A percentile compares a stretch with the other conserved stretches of the same genome.
Evolutionary conservation across 1,284 basidiomycete species (phyloP).

Genomic region (Porodaedalea pini): DNA sequence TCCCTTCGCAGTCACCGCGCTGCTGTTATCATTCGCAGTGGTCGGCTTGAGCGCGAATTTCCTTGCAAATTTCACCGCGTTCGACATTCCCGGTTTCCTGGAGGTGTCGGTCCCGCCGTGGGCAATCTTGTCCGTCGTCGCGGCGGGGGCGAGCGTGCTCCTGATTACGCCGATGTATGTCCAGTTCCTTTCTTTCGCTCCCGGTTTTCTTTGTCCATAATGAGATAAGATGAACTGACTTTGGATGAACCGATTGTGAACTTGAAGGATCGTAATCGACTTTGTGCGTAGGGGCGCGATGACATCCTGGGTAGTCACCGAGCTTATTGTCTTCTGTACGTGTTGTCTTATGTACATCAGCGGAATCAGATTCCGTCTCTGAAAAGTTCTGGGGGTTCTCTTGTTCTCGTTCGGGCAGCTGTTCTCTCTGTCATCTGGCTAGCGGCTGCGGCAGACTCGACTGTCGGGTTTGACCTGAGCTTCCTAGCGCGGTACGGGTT

Average conservation of each 20-base stretch:
- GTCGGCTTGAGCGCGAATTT: constrained; percentile 15
- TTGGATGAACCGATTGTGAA: not conserved
- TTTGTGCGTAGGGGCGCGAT: constrained; percentile 20
- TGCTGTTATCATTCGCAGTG: constrained; percentile 14
- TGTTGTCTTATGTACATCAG: not conserved
- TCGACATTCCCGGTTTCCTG: constrained; percentile 5
- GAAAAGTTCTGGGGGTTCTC: not conserved
- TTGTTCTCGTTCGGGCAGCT: constrained; percentile 1
- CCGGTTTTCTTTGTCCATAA: not conserved
- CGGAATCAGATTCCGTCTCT: not conserved
- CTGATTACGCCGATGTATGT: constrained; percentile 16
- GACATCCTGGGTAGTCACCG: constrained; percentile 19
- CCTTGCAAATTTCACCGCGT: constrained; percentile 1
- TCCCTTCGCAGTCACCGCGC: not conserved
- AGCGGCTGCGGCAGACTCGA: constrained; percentile 6
- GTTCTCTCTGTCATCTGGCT: constrained; percentile 16
- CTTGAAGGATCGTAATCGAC: constrained; percentile 21
- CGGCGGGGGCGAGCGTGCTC: constrained; percentile 14
- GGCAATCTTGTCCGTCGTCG: constrained; percentile 13
- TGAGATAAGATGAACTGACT: not conserved
- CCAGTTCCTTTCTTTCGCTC: not conserved
- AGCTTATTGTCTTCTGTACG: constrained; percentile 17
- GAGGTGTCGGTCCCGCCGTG: not conserved
- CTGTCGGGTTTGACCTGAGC: constrained; percentile 1
- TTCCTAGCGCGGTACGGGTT: not conserved